Evolutionary conservation across 1,284 basidiomycete species (phyloP).

Genomic region (Heliocybe sulcata): DNA sequence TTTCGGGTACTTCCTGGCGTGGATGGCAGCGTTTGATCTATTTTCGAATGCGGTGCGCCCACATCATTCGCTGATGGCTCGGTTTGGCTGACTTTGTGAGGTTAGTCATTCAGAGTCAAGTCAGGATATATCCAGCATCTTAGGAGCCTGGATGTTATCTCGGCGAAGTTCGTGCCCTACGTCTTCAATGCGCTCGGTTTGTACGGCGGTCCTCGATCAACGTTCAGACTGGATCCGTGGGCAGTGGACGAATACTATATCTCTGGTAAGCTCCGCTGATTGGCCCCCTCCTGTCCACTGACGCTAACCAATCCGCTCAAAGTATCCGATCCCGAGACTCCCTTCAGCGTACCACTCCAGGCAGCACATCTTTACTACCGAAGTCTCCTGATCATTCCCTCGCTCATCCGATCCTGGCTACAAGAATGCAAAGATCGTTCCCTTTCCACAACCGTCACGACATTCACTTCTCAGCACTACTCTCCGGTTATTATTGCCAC

Average conservation of each 20-base stretch:
- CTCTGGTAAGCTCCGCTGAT: conserved; percentile 50
- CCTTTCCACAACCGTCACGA: conserved; percentile 67
- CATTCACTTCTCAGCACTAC: conserved; percentile 83
- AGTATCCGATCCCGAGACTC: conserved; percentile 59
- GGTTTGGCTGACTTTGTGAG: conserved; percentile 4
- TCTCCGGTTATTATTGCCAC: conserved; percentile 85
- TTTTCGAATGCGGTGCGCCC: conserved; percentile 77
- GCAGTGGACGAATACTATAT: conserved; percentile 81
- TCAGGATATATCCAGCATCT: conserved; percentile 83
- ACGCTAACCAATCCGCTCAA: background rate
- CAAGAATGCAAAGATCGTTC: conserved; percentile 86
- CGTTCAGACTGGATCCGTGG: conserved; percentile 79
- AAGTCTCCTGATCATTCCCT: conserved; percentile 74
- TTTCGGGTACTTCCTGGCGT: conserved; percentile 73
- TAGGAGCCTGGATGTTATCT: conserved; percentile 61
- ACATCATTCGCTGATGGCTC: background rate
- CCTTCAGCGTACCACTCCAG: conserved; percentile 60
- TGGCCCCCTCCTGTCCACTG: conserved; percentile 7
- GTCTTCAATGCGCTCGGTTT: conserved; percentile 68
- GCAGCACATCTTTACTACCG: conserved; percentile 89
- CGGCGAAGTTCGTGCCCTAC: conserved; percentile 64
- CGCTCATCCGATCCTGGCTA: conserved; percentile 82
- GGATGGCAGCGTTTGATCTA: conserved; percentile 87
- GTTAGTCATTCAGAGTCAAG: conserved; percentile 74
- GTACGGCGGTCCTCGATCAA: conserved; percentile 47